Percentiles rank a stretch among this genome's conserved stretches.
Conservation (phyloP, 352 stramenopile genomes). For the Hyphochytrium catenoides region DNA sequence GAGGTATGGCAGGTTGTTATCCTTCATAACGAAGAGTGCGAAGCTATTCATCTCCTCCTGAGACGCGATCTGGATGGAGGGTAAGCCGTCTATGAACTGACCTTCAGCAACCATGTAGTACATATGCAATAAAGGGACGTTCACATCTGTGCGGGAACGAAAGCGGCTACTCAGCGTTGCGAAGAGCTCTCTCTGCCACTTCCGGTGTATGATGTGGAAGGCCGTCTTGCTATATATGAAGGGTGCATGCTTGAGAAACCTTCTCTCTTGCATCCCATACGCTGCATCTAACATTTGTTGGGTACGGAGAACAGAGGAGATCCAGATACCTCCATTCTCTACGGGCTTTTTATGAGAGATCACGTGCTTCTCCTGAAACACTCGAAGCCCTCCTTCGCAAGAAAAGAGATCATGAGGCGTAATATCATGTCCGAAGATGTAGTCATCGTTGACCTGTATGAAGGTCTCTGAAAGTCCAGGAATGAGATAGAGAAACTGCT, state of each 20-base stretch:
- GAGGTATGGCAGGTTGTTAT: constrained; percentile 44
- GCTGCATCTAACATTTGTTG: constrained; percentile 59
- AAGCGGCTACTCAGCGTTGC: constrained; percentile 61
- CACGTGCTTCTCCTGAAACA: constrained; percentile 38
- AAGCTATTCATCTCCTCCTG: constrained; percentile 47
- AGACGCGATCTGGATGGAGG: constrained; percentile 33
- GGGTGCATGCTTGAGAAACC: constrained; percentile 63
- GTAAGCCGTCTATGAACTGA: constrained; percentile 41
- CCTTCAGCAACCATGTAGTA: constrained; percentile 64
- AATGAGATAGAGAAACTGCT: constrained; percentile 62
- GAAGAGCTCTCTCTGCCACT: constrained; percentile 50
- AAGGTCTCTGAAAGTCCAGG: constrained; percentile 55
- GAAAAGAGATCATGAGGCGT: constrained; percentile 54
- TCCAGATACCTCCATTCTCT: constrained; percentile 57
- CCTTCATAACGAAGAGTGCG: constrained; percentile 54
- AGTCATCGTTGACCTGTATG: constrained; percentile 70
- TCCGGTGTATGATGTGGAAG: constrained; percentile 58
- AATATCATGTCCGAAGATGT: constrained; percentile 55
- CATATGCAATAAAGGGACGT: constrained; percentile 56
- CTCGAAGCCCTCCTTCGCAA: constrained; percentile 48
- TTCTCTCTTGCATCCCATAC: constrained; percentile 34
- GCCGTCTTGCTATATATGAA: constrained; percentile 58
- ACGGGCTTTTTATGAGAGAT: constrained; percentile 45
- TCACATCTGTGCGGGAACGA: constrained; percentile 54
- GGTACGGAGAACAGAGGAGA: constrained; percentile 59